Base-by-base conservation (phyloP, 2,329 filamentous ascomycete species). In the Microdochium nivale region DNA sequence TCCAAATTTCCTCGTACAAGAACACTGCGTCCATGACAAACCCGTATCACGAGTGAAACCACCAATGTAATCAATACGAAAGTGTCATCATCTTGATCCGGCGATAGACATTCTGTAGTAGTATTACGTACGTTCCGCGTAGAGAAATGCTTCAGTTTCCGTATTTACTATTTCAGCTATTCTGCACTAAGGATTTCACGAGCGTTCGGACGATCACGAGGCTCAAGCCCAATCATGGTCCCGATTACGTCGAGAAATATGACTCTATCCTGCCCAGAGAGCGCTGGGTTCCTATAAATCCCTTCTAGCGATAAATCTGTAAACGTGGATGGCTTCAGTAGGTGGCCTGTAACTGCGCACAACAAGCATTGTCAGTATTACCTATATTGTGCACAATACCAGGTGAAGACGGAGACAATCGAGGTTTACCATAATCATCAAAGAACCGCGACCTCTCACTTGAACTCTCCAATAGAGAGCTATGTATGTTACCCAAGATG, bases 321-420 rank as follows among this genome's bases (percentile, higher is more conserved):
- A 14, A 37, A 37, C 11, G 33, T 14, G 16, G 33, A 37, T 4
- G 33, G 33, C 14, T 16, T 19, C 11, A 7, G 33, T 14, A 37
- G 16, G 33, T 14, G 11, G 5, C 33, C 33, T 37, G 33, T 16
- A 16, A 37, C 4, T 16, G 16, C 33, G 4, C 8, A 19, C 16
- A 37, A 8, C 4, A 14, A 37, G 33, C 30, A 33, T 14, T n/a
- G n/a, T 14, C n/a, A 19, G 11, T 37, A 4, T 37, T 4, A 16
- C 33, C 33, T 16, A 14, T 5, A 14, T 5, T 37, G 33, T 5
- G 8, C 4, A 19, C 7, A 37, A 19, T 16, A 5, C 4, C 33
- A 4, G 3, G 4, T 5, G 5, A 9, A 19, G 3, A 7, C 8
- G 4, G 14, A 16, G 5, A 37, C 33, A 37, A 7, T 92, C 63